Percentiles rank a stretch among this genome's conserved stretches.
Evolutionary conservation across 768 basidiomycete species (phyloP).

Genomic region (Leccinum rimulosum): DNA sequence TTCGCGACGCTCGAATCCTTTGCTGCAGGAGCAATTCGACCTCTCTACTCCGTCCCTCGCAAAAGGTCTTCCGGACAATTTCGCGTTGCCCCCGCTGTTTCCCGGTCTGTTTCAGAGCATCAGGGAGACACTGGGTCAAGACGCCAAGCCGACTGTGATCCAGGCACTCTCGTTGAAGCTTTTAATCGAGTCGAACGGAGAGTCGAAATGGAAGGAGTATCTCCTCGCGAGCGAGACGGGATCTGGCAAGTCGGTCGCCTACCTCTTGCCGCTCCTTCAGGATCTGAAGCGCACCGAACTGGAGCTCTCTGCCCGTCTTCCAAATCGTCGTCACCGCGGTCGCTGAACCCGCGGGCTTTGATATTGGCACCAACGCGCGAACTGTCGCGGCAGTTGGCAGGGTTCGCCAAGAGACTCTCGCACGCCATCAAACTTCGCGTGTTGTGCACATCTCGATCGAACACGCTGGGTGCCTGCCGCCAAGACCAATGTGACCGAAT

Average conservation of each 20-base stretch:
- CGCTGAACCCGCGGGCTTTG: no score
- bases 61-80: slow-evolving; percentile 37
- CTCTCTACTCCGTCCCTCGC: slow-evolving; percentile 23
- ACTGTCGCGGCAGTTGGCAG: no score
- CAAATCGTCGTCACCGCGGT: slow-evolving; percentile 50
- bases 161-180: slow-evolving; percentile 71
- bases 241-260: slow-evolving; percentile 89
- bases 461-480: no score
- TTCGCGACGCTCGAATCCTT: slow-evolving; percentile 23
- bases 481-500: no score
- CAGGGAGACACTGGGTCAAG: slow-evolving; percentile 55
- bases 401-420: no score
- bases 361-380: no score
- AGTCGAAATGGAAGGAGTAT: slow-evolving; percentile 37
- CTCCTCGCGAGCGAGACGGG: slow-evolving; percentile 89
- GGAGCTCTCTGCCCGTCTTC: slow-evolving; percentile 4
- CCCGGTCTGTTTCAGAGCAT: no score
- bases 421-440: no score
- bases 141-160: slow-evolving; percentile 70
- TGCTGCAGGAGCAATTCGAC: slow-evolving; percentile 39
- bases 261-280: slow-evolving; percentile 81
- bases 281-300: slow-evolving; percentile 67
- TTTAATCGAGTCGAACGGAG: slow-evolving; percentile 40
- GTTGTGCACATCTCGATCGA: no score
- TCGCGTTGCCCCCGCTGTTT: no score